A percentile compares a stretch with the other conserved stretches of the same genome.
These are phyloP conservation scores for Lepiota subincarnata DNA, from an alignment of 768 basidiomycete species.

Conservation along the genomic window DNA sequence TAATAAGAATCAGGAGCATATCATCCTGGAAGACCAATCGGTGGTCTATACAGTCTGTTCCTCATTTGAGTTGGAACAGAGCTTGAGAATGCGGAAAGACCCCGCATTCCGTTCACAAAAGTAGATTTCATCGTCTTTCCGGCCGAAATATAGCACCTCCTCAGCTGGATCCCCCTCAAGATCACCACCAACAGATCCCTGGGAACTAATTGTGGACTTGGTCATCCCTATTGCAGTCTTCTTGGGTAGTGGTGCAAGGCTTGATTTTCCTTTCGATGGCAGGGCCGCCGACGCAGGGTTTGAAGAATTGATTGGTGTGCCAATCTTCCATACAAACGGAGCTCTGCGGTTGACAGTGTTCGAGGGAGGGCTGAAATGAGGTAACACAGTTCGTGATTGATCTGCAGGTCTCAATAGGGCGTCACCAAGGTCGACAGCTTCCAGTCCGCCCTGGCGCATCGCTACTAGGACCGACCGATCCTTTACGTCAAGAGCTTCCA, in stretches of 20 bases:
- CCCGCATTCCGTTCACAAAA: slow-evolving; percentile 73
- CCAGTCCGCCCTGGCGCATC: slow-evolving; percentile 82
- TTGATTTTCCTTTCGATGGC: slow-evolving; percentile 33
- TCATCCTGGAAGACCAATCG: slow-evolving; percentile 1
- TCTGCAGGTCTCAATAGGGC: slow-evolving; percentile 79
- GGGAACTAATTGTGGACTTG: slow-evolving; percentile 46
- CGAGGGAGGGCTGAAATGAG: slow-evolving; percentile 60
- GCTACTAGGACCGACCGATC: slow-evolving; percentile 78
- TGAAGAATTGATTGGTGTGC: slow-evolving; percentile 53
- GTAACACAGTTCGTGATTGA: slow-evolving; percentile 68
- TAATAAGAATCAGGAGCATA: neutral
- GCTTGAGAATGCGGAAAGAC: slow-evolving; percentile 71
- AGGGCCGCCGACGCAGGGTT: slow-evolving; percentile 31
- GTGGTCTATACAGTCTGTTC: slow-evolving; percentile 2
- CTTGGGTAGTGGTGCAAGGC: slow-evolving; percentile 11
- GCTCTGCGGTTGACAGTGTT: slow-evolving; percentile 64
- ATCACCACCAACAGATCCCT: slow-evolving; percentile 39
- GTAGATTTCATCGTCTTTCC: slow-evolving; percentile 73
- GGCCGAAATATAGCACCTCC: slow-evolving; percentile 79
- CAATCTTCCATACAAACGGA: slow-evolving; percentile 82
- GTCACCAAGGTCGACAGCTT: slow-evolving; percentile 76
- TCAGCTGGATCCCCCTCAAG: slow-evolving; percentile 48
- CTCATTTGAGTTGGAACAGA: slow-evolving; percentile 42
- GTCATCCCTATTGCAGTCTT: slow-evolving; percentile 30
- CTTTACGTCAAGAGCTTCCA: slow-evolving; percentile 78